phyloP scores from a whole-genome alignment of 768 basidiomycete species.

The Leucosporidium scottii region DNA sequence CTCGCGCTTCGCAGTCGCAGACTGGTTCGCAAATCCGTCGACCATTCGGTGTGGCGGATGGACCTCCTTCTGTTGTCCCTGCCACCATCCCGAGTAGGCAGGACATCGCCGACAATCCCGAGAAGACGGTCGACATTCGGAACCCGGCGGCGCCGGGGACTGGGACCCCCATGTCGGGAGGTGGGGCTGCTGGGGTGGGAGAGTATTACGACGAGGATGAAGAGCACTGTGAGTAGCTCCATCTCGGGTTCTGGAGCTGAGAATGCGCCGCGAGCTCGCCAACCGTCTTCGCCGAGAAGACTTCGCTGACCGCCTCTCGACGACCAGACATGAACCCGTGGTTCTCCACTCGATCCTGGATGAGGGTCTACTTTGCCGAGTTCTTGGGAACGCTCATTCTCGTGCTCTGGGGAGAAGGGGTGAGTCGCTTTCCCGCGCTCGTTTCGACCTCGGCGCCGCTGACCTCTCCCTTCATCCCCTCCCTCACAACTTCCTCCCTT shows the following conservation, averaged over 20 bases:
- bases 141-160: neutral
- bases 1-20: neutral
- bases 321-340: neutral
- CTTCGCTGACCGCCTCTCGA: neutral
- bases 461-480: too few relatives aligned
- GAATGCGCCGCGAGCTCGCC: too few relatives aligned
- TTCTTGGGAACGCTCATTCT: conserved; percentile 2
- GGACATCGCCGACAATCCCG: neutral
- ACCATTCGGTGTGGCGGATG: neutral
- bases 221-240: conserved; percentile 1
- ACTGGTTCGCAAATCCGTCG: neutral
- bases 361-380: conserved; percentile 5
- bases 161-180: too few relatives aligned
- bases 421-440: neutral
- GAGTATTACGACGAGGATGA: neutral
- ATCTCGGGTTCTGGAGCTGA: neutral
- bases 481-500: too few relatives aligned
- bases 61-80: neutral
- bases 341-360: neutral
- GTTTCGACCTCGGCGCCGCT: too few relatives aligned
- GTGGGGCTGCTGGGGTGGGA: too few relatives aligned
- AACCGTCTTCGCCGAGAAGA: too few relatives aligned
- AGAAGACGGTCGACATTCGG: neutral
- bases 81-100: neutral
- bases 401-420: conserved; percentile 1